Evolutionary conservation across 148 eudicot species (phyloP), one percentile per base, ranked within the genome.

Genomic region (Fallopia convolvulus): DNA sequence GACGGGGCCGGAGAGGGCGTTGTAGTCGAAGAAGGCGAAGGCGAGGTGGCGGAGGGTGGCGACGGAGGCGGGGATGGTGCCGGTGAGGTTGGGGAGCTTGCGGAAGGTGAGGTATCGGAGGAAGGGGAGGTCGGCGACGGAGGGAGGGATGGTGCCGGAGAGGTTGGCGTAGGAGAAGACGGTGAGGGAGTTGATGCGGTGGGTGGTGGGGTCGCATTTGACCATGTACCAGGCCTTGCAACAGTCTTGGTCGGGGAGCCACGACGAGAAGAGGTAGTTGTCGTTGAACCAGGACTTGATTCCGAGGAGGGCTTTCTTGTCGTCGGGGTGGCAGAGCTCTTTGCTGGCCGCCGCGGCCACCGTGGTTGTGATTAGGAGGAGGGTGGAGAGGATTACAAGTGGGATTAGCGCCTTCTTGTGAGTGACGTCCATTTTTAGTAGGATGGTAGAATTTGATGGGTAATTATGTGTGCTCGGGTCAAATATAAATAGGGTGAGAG

Each of bases 191-290:
- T 18, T 44, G 61, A 87, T 42, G 14, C 81, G 81, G 71, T 82
- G 30, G 26, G 77, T 74, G 48, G 70, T 82, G 9, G n/a, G 70
- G 76, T 77, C 81, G 52, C 90, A 88, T 15, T 76, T 44, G 1
- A 85, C 70, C 2, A 68, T 74, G 74, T 73, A 75, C 90, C 90
- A 88, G 3, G 60, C 41, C 6, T 8, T 9, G 49, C 85, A 82
- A 73, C 90, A 86, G 72, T 88, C 86, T 0, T 74, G 74, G 44
- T 74, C 53, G 0, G 89, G 81, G 36, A 78, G 17, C 91, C 91
- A 88, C 4, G 85, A 83, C 41, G 77, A 52, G 6, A 88, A 77
- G 15, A 77, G 76, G 68, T 75, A 49, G 8, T 87, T 79, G 80
- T 84, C 82, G 73, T 74, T 78, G 6, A 86, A 52, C 14, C 65